Conservation (phyloP, 2,329 filamentous ascomycete species). For the Pseudogymnoascus sp. region DNA sequence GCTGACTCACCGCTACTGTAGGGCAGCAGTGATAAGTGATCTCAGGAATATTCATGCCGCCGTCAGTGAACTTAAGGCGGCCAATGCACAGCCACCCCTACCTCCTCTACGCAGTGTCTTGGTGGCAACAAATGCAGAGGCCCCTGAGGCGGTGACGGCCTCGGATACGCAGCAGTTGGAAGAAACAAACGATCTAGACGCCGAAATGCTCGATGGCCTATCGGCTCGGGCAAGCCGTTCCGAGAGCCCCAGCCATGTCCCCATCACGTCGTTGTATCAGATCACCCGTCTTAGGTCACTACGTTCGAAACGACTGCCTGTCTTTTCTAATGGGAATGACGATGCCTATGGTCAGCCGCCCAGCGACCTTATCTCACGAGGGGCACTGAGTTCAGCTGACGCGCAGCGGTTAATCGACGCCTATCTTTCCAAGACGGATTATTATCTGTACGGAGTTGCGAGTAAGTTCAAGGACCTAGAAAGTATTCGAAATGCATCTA, state of each 20-base stretch:
- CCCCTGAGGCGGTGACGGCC: too few species aligned
- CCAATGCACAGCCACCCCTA: neutral
- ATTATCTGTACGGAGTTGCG: slow-evolving; percentile 42
- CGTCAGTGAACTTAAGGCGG: neutral
- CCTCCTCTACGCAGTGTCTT: neutral
- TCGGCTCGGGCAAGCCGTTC: neutral
- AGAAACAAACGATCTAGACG: neutral
- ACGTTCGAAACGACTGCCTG: slow-evolving; percentile 16
- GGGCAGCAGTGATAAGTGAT: neutral
- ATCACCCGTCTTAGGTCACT: slow-evolving; percentile 36
- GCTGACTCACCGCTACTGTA: neutral
- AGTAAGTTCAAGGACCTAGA: slow-evolving; percentile 38
- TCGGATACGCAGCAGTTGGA: neutral
- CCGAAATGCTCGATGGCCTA: neutral
- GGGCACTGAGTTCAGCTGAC: slow-evolving; percentile 35
- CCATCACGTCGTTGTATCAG: slow-evolving; percentile 41
- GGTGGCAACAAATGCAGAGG: neutral
- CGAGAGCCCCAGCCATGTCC: slow-evolving; percentile 25
- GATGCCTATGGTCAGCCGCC: neutral
- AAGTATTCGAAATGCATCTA: slow-evolving; percentile 45
- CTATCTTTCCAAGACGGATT: slow-evolving; percentile 37
- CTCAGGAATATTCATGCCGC: neutral
- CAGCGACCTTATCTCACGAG: slow-evolving; percentile 42
- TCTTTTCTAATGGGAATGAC: neutral
- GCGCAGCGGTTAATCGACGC: slow-evolving; percentile 34